Evolutionary conservation across 139 green algal species (phyloP).

Genomic region (Haematococcus lacustris): DNA sequence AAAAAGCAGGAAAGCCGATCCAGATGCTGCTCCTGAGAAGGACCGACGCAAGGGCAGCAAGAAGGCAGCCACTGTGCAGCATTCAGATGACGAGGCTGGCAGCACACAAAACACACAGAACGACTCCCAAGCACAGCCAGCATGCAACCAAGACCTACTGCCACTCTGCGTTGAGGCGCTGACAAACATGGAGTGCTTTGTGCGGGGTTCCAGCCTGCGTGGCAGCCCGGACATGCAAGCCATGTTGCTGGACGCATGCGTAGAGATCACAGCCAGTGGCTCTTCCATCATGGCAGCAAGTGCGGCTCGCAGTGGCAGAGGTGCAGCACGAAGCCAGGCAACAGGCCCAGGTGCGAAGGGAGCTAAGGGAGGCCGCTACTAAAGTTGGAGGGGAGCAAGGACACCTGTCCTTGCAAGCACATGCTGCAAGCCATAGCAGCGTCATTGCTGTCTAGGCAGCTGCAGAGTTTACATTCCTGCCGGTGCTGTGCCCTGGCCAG

Average conservation of each 20-base stretch:
- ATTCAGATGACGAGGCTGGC: not conserved
- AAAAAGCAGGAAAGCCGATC: not conserved
- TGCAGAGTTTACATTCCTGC: not conserved
- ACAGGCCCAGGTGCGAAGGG: not conserved
- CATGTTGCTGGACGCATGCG: constrained; percentile 3
- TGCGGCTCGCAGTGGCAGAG: not conserved
- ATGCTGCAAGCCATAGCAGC: not conserved
- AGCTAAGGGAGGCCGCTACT: not conserved
- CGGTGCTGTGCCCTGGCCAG: not conserved
- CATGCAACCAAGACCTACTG: not conserved
- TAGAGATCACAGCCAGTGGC: not conserved
- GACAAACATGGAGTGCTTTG: constrained; percentile 7
- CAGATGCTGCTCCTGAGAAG: no score
- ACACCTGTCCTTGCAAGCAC: not conserved
- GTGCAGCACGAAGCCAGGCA: not conserved
- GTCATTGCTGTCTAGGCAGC: not conserved
- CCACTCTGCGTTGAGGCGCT: constrained; percentile 8
- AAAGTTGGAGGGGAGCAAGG: not conserved
- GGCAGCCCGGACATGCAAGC: not conserved
- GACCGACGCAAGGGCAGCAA: not conserved
- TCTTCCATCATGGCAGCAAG: not conserved
- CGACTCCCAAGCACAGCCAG: not conserved
- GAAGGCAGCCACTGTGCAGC: not conserved
- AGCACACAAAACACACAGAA: not conserved
- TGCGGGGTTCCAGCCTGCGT: not conserved